Evolutionary conservation across 495 filamentous ascomycete species (phyloP).

Genomic region (Daldinia childiae): DNA sequence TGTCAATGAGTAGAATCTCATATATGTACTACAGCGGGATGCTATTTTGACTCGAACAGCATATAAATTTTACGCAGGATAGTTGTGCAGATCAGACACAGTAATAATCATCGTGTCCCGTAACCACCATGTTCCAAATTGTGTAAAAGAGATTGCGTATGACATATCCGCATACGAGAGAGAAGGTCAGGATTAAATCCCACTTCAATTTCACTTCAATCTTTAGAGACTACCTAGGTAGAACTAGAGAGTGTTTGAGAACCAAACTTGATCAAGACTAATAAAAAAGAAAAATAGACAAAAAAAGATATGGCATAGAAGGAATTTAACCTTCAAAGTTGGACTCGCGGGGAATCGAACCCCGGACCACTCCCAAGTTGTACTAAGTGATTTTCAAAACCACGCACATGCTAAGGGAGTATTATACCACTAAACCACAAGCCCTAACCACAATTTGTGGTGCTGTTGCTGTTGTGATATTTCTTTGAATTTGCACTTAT

Average conservation of each 20-base stretch:
- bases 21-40: neutral
- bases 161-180: no score
- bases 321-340: conserved; percentile 41
- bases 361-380: conserved; percentile 60
- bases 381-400: no score
- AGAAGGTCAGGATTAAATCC: no score
- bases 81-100: neutral
- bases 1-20: neutral
- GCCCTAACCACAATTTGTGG: conserved; percentile 10
- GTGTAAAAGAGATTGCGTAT: neutral
- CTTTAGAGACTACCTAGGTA: no score
- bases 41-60: neutral
- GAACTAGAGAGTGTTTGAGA: no score
- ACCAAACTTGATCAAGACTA: no score
- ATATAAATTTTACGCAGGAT: neutral
- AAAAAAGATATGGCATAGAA: conserved; percentile 29
- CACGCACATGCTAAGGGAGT: conserved; percentile 42
- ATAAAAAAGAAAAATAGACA: neutral
- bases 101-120: neutral
- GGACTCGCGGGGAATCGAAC: conserved; percentile 66
- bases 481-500: neutral
- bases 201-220: no score
- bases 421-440: conserved; percentile 46
- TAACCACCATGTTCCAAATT: neutral
- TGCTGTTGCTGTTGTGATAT: neutral